phyloP scores from a whole-genome alignment of 2,329 filamentous ascomycete genomes.

The Ascochyta koolunga region DNA sequence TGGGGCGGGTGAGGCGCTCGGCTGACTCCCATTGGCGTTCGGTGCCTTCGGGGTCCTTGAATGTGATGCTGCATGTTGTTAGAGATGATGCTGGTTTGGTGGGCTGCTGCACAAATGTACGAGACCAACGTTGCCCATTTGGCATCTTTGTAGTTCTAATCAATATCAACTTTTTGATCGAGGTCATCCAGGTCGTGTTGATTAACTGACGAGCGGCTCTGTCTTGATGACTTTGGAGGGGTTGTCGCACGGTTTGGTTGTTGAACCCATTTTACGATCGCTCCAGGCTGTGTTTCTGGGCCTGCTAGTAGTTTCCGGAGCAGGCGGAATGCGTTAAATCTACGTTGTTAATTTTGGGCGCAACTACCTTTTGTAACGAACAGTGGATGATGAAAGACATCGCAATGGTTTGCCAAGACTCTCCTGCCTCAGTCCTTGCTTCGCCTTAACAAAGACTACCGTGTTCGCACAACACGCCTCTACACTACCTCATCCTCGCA shows the following conservation, averaged over 20 bases:
- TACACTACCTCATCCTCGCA: background rate
- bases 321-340: background rate
- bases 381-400: slow-evolving; percentile 23
- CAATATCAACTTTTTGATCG: slow-evolving; percentile 17
- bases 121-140: slow-evolving; percentile 47
- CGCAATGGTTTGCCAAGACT: slow-evolving; percentile 16
- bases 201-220: slow-evolving; percentile 42
- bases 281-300: background rate
- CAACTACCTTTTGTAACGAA: background rate
- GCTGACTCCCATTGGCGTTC: slow-evolving; percentile 73
- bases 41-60: slow-evolving; percentile 66
- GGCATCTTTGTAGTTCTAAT: slow-evolving; percentile 47
- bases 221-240: slow-evolving; percentile 42
- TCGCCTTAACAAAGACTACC: background rate
- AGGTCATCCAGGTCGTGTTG: background rate
- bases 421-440: background rate
- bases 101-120: slow-evolving; percentile 23
- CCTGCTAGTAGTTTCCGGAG: no score
- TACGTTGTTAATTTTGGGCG: background rate
- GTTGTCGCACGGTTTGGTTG: slow-evolving; percentile 22
- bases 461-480: background rate
- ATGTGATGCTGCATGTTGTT: slow-evolving; percentile 51
- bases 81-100: background rate
- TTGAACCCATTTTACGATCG: background rate
- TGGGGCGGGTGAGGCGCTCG: slow-evolving; percentile 71